These are phyloP conservation scores for Cucurbita moschata DNA, from an alignment of 306 rosid species.

Conservation along the genomic window DNA sequence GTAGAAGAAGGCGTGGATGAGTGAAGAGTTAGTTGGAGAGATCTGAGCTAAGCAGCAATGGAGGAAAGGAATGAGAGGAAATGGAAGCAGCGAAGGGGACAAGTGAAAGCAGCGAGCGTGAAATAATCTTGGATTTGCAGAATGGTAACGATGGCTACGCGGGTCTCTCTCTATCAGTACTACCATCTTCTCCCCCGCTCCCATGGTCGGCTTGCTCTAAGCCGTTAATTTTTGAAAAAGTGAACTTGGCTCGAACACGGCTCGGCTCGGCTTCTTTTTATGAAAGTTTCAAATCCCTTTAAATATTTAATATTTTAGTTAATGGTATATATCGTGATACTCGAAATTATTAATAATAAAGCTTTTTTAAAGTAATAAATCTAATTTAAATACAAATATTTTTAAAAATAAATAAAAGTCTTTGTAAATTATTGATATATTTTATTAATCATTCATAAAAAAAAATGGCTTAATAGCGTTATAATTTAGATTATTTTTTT, in stretches of 20 bases:
- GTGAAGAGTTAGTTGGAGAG: background rate
- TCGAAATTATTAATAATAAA: too few relatives aligned
- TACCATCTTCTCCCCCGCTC: background rate
- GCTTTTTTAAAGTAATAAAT: too few relatives aligned
- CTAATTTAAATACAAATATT: too few relatives aligned
- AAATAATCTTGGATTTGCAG: background rate
- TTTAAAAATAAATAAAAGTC: too few relatives aligned
- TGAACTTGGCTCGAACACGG: background rate
- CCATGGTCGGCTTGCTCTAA: background rate
- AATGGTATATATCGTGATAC: too few relatives aligned
- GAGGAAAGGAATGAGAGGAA: background rate
- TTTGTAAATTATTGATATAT: too few relatives aligned
- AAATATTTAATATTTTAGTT: too few relatives aligned
- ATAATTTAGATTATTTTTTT: too few relatives aligned
- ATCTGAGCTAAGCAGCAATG: background rate
- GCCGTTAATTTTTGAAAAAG: background rate
- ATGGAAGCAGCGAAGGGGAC: background rate
- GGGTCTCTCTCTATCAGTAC: background rate
- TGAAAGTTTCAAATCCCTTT: too few relatives aligned
- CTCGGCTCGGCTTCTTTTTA: background rate
- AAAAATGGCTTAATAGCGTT: too few relatives aligned
- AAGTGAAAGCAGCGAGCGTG: slow-evolving; percentile 7
- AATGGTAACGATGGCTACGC: background rate
- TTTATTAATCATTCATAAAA: too few relatives aligned
- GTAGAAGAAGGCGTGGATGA: background rate